Conservation (phyloP, 78 protist genomes). For the Acrasis kona region DNA sequence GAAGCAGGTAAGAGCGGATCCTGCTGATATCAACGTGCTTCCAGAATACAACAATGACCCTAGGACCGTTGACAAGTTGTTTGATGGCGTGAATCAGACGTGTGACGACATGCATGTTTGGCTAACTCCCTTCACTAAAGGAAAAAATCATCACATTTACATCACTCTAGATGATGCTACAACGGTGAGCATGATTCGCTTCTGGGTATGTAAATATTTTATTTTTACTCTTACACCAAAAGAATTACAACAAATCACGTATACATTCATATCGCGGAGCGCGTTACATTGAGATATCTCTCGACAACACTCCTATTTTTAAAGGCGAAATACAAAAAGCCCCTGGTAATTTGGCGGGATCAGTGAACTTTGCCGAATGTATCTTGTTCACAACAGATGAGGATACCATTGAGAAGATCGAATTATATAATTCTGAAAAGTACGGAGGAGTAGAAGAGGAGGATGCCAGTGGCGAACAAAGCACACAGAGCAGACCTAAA, state of each 20-base stretch:
- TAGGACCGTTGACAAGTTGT: constrained; percentile 42
- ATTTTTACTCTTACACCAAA: no score
- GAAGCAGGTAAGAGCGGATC: constrained; percentile 33
- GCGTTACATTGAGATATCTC: constrained; percentile 17
- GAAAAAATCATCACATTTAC: constrained; percentile 23
- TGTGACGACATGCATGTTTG: constrained; percentile 71
- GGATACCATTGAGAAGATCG: no score
- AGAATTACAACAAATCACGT: constrained; percentile 73
- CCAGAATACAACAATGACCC: constrained; percentile 41
- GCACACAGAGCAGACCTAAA: no score
- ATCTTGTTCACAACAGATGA: no score
- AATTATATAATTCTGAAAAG: no score
- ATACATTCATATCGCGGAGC: constrained; percentile 49
- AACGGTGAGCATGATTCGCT: constrained; percentile 33
- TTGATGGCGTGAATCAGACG: constrained; percentile 51
- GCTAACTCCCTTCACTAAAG: constrained; percentile 60
- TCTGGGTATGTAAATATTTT: constrained; percentile 42
- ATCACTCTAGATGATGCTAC: constrained; percentile 12
- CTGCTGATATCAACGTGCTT: constrained; percentile 38
- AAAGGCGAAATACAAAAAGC: constrained; percentile 51
- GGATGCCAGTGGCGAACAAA: no score
- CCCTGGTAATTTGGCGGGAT: constrained; percentile 18
- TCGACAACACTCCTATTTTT: constrained; percentile 49
- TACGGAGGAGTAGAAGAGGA: no score
- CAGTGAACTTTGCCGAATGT: constrained; percentile 29